Evolutionary conservation across 352 stramenopile genomes (phyloP).

Genomic region (Blastocystis sp.): DNA sequence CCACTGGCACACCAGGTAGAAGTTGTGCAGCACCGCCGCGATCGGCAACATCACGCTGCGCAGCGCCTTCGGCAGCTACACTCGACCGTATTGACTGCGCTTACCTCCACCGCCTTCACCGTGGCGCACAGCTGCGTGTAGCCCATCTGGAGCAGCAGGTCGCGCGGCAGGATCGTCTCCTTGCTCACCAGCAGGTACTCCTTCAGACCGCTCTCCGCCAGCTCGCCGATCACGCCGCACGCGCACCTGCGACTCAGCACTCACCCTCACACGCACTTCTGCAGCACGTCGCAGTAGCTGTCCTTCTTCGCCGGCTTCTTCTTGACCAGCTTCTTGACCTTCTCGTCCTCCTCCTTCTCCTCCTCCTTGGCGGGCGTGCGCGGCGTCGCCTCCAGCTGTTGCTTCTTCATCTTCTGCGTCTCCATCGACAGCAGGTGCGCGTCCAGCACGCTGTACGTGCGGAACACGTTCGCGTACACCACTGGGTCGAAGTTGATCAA

Average conservation of each 20-base stretch:
- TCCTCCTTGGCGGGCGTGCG: constrained; percentile 9
- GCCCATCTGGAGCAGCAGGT: constrained; percentile 58
- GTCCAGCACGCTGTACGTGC: constrained; percentile 65
- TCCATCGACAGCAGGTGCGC: constrained; percentile 53
- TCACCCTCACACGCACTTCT: constrained; percentile 14
- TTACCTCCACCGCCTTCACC: constrained; percentile 41
- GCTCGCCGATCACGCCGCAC: constrained; percentile 42
- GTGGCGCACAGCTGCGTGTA: constrained; percentile 59
- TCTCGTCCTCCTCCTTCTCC: not conserved
- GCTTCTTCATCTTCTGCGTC: constrained; percentile 64
- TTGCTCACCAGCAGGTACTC: constrained; percentile 30
- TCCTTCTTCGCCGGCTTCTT: constrained; percentile 54
- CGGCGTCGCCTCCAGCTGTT: constrained; percentile 15
- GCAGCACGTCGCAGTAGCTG: constrained; percentile 49
- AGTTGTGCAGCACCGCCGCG: constrained; percentile 31
- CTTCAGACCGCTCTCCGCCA: constrained; percentile 25
- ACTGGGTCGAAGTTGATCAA: constrained; percentile 37
- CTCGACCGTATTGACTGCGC: too few species aligned
- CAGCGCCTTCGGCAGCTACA: constrained; percentile 31
- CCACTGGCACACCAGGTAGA: constrained; percentile 64
- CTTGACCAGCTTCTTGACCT: not conserved
- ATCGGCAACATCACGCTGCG: constrained; percentile 27
- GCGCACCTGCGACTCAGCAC: constrained; percentile 2
- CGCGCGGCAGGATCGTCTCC: constrained; percentile 36
- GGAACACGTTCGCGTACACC: constrained; percentile 55